Evolutionary conservation across 176 grass and related monocot species (phyloP).

Genomic region (Eragrostis curvula): DNA sequence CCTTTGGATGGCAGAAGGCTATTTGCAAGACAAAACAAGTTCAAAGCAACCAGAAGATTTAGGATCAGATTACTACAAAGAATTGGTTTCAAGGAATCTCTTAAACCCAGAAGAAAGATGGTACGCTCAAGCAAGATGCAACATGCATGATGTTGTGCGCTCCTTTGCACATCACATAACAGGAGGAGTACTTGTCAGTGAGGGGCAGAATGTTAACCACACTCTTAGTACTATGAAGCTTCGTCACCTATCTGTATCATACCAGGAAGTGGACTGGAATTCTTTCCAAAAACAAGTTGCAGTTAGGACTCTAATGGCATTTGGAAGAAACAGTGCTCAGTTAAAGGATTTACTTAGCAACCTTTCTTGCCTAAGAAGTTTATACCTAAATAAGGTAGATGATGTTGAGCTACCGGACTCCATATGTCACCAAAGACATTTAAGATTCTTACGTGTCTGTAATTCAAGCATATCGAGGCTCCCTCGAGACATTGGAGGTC

Average conservation of each 20-base stretch:
- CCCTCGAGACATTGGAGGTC: conserved; percentile 8
- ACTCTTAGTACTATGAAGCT: not conserved
- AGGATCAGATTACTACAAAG: too few species aligned
- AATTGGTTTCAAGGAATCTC: too few species aligned
- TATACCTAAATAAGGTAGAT: too few species aligned
- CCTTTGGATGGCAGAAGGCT: too few species aligned
- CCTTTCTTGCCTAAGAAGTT: not conserved
- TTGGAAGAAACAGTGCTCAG: not conserved
- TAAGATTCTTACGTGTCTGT: conserved; percentile 23
- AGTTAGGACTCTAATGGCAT: conserved; percentile 25
- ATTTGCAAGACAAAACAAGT: too few species aligned
- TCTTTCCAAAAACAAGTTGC: not conserved
- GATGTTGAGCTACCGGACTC: conserved; percentile 9
- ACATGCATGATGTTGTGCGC: conserved; percentile 37
- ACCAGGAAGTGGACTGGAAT: not conserved
- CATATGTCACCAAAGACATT: not conserved
- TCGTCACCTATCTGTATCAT: conserved; percentile 9
- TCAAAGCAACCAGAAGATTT: too few species aligned
- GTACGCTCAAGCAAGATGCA: not conserved
- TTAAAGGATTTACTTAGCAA: not conserved
- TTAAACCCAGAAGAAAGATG: too few species aligned
- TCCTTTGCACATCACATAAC: conserved; percentile 27
- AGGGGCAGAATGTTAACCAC: not conserved
- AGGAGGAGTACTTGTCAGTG: not conserved
- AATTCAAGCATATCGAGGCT: not conserved